Evolutionary conservation across 1,284 basidiomycete genomes (phyloP).

Genomic region (Inonotus obliquus): DNA sequence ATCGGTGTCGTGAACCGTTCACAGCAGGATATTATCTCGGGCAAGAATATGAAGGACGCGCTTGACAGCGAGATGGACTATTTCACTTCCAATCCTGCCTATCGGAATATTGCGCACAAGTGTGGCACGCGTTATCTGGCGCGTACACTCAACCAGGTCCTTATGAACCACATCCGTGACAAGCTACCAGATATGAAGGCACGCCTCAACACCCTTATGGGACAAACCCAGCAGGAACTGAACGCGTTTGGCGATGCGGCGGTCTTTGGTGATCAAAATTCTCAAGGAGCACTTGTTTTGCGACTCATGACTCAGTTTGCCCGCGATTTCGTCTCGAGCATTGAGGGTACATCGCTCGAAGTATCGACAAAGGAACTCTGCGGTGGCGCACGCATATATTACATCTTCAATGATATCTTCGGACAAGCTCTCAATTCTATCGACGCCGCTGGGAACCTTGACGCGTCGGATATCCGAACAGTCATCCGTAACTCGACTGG

Average conservation of each 20-base stretch:
- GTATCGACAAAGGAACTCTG: conserved; percentile 98
- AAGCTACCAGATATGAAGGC: conserved; percentile 99
- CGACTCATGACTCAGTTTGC: conserved; percentile 99
- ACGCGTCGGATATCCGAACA: conserved; percentile 93
- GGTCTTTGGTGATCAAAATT: conserved; percentile 89
- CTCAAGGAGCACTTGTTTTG: conserved; percentile 84
- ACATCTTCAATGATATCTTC: conserved; percentile 99
- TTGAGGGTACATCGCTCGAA: conserved; percentile 96
- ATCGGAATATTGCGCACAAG: conserved; percentile 94
- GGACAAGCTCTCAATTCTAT: conserved; percentile 89
- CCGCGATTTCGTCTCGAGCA: conserved; percentile 94
- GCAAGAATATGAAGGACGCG: conserved; percentile 85
- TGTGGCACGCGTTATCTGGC: conserved; percentile 96
- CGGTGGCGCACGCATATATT: conserved; percentile 97
- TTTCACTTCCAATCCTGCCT: conserved; percentile 87
- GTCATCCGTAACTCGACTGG: conserved; percentile 99
- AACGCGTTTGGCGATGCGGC: conserved; percentile 95
- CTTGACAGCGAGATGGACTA: conserved; percentile 87
- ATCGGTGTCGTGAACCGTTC: conserved; percentile 97
- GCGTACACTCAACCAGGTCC: conserved; percentile 90
- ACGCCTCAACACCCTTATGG: conserved; percentile 95
- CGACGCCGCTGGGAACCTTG: conserved; percentile 88
- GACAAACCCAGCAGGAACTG: conserved; percentile 97
- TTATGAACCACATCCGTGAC: conserved; percentile 98
- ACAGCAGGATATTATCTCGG: conserved; percentile 94